These are phyloP conservation scores for Begonia loranthoides DNA, from an alignment of 306 rosid species.

Conservation along the genomic window DNA sequence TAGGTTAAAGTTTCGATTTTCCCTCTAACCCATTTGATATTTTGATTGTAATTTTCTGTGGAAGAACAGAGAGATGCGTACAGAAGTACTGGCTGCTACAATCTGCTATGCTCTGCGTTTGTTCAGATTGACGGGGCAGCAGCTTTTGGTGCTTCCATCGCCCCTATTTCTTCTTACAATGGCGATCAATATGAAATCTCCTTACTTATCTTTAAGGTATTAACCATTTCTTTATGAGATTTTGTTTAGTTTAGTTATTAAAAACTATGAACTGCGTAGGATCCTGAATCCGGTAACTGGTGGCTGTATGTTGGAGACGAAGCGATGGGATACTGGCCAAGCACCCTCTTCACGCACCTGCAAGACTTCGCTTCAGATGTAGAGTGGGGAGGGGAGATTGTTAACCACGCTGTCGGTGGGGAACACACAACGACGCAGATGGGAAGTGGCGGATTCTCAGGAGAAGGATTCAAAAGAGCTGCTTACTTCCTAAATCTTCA, in stretches of 20 bases:
- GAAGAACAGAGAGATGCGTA: conserved; percentile 38
- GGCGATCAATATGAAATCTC: too few species aligned
- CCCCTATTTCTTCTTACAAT: conserved; percentile 20
- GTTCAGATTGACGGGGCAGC: too few species aligned
- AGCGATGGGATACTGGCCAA: conserved; percentile 87
- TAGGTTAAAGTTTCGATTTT: too few species aligned
- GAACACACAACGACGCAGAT: conserved; percentile 85
- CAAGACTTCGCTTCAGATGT: conserved; percentile 86
- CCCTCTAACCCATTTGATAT: neutral
- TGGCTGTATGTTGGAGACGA: conserved; percentile 90
- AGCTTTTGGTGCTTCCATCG: too few species aligned
- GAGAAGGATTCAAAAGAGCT: conserved; percentile 72
- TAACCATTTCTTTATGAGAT: too few species aligned
- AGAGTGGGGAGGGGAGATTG: conserved; percentile 99
- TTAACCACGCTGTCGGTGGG: conserved; percentile 59
- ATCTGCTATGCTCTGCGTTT: too few species aligned
- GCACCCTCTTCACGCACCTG: conserved; percentile 77
- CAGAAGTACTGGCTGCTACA: too few species aligned
- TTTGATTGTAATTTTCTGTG: neutral
- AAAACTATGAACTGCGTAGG: conserved; percentile 21
- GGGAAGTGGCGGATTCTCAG: conserved; percentile 91
- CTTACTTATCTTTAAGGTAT: too few species aligned
- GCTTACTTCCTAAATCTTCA: conserved; percentile 81
- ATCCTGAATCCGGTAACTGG: conserved; percentile 93
- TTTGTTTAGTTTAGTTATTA: too few species aligned